Conservation (phyloP, 2,329 filamentous ascomycete genomes). For the Alternaria consortialis region DNA sequence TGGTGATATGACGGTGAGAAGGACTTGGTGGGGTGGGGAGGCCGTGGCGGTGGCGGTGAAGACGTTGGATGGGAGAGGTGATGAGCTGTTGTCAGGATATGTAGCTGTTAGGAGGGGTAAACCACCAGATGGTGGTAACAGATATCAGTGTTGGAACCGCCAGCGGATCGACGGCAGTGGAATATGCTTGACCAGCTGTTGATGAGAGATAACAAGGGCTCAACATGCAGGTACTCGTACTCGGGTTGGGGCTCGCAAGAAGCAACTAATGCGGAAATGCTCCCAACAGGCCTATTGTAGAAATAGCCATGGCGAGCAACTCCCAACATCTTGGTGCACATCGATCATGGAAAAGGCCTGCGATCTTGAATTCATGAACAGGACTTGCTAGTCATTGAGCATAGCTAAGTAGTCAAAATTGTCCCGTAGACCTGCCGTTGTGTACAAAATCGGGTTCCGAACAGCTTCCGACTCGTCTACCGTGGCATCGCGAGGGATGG, state of each 20-base stretch:
- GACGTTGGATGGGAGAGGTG: not conserved
- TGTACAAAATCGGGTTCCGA: constrained; percentile 21
- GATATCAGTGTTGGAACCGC: not conserved
- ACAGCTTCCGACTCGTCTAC: constrained; percentile 26
- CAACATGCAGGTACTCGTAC: constrained; percentile 23
- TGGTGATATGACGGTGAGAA: not conserved
- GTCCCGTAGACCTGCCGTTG: constrained; percentile 2
- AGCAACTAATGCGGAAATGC: constrained; percentile 32
- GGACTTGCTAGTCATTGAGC: constrained; percentile 4
- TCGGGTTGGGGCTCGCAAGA: constrained; percentile 28
- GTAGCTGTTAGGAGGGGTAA: constrained; percentile 4
- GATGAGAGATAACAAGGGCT: constrained; percentile 34
- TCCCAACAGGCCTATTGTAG: constrained; percentile 27
- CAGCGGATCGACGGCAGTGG: constrained; percentile 22
- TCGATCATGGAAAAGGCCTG: not conserved
- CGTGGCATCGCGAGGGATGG: constrained; percentile 22
- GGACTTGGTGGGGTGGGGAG: constrained; percentile 6
- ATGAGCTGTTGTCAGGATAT: not conserved
- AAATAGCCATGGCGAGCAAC: constrained; percentile 11
- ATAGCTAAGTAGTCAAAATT: not conserved
- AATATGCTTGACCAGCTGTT: constrained; percentile 21
- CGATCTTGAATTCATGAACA: not conserved
- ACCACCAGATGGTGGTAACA: not conserved
- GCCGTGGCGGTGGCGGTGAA: constrained; percentile 8
- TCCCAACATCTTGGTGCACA: not conserved